Evolutionary conservation across 1,139 yeast genomes (phyloP), one percentile per base, ranked within the genome.

Genomic region (Candida sanyaensis): DNA sequence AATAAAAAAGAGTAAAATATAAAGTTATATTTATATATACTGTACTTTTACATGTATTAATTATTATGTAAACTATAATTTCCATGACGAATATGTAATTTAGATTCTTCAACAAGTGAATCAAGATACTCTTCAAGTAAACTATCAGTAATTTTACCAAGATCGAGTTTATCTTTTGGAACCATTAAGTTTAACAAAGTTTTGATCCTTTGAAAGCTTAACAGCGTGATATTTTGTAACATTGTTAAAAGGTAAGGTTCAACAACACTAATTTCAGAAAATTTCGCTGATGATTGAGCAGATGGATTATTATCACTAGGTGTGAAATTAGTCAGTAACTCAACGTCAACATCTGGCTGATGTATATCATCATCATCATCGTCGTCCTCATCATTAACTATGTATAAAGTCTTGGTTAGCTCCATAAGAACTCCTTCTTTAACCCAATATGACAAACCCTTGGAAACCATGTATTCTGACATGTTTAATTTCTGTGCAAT

Each of bases 371-470:
- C 21, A 3, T 45, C 46, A 5, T 49, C 49, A 24, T 53, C n/a
- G n/a, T n/a, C n/a, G n/a, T n/a, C n/a, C n/a, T n/a, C 56, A 11
- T 64, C 67, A 45, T 62, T 61, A 6, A 52, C 54, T 13, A 55
- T 55, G 45, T 53, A 65, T 24, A 61, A 52, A 7, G 68, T 68
- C n/a, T 65, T 62, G 0, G 71, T 63, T 5, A 65, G 55, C 45
- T 71, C 71, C 6, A 61, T 43, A 11, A 87, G 54, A 0, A 87
- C 75, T 0, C 77, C 77, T 44, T 76, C 64, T 24, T 72, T 64
- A 1, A 75, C 75, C 96, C 96, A 88, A 55, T 69, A 86, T 5
- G 68, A 61, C 41, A 85, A 58, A 0, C 79, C 73, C 24, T 69
- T 66, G 1, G 62, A 53, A 0, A 72, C 80, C 34, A 65, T 50